Conservation (phyloP, 2,329 filamentous ascomycete species). For the Penicillium nordicum region DNA sequence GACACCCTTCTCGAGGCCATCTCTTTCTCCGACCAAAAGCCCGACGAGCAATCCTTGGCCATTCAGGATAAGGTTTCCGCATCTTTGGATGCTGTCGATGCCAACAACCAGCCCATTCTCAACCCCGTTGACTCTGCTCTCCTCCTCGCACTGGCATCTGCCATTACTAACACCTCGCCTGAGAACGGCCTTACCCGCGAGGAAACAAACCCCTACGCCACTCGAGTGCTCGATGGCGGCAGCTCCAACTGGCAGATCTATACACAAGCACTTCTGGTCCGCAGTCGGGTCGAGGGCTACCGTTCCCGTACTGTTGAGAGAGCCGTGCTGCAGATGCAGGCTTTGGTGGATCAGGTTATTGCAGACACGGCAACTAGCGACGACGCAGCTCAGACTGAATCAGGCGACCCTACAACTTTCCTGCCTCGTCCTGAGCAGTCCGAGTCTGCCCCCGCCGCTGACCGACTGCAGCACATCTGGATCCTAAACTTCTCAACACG, state of each 20-base stretch:
- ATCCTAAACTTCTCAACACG: slow-evolving; percentile 77
- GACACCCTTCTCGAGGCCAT: slow-evolving; percentile 90
- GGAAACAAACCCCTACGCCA: slow-evolving; percentile 87
- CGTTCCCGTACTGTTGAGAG: slow-evolving; percentile 83
- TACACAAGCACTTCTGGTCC: slow-evolving; percentile 84
- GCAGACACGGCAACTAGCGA: slow-evolving; percentile 66
- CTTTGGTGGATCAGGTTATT: slow-evolving; percentile 90
- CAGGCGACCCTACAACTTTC: slow-evolving; percentile 66
- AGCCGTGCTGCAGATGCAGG: slow-evolving; percentile 87
- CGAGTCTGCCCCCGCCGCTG: slow-evolving; percentile 69
- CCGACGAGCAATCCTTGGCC: slow-evolving; percentile 43
- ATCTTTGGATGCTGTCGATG: slow-evolving; percentile 63
- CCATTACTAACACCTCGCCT: slow-evolving; percentile 84
- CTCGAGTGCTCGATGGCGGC: slow-evolving; percentile 80
- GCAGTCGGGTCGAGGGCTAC: slow-evolving; percentile 86
- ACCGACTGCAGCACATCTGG: slow-evolving; percentile 80
- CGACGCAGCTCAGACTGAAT: slow-evolving; percentile 31
- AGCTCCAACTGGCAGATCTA: slow-evolving; percentile 98
- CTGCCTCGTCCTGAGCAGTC: slow-evolving; percentile 70
- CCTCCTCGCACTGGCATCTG: slow-evolving; percentile 73
- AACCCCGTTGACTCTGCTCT: slow-evolving; percentile 85
- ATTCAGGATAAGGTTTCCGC: slow-evolving; percentile 55
- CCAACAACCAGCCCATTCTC: slow-evolving; percentile 77
- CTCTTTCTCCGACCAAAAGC: slow-evolving; percentile 61
- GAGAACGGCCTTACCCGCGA: slow-evolving; percentile 84